Evolutionary conservation across 2,329 filamentous ascomycete species (phyloP).

Genomic region (Cladosporium sp.): DNA sequence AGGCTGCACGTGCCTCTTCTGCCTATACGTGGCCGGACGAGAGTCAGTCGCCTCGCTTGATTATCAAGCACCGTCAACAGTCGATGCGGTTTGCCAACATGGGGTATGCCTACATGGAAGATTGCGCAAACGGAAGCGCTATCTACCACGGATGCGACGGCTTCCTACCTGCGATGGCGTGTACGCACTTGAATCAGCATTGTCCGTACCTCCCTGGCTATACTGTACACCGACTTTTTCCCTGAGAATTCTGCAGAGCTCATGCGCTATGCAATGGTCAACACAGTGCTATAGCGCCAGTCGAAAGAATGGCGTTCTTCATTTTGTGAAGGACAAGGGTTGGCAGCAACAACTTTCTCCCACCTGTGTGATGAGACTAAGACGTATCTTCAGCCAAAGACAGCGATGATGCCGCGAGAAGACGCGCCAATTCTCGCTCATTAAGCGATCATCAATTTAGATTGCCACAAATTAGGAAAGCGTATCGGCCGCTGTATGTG

Average conservation of each 20-base stretch:
- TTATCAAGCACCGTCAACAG: conserved; percentile 4
- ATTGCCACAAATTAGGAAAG: conserved; percentile 1
- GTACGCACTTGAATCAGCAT: background rate
- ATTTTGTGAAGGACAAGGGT: too few species aligned
- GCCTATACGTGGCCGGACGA: background rate
- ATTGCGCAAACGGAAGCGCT: conserved; percentile 5
- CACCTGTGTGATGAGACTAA: too few species aligned
- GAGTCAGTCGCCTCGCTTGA: conserved; percentile 1
- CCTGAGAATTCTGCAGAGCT: too few species aligned
- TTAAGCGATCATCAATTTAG: background rate
- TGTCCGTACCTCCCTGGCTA: too few species aligned
- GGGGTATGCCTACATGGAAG: conserved; percentile 11
- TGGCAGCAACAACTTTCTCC: too few species aligned
- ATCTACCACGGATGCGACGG: background rate
- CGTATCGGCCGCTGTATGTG: background rate
- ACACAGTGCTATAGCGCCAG: too few species aligned
- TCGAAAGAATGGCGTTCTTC: too few species aligned
- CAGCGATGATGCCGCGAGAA: too few species aligned
- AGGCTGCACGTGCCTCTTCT: background rate
- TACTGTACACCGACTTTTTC: too few species aligned
- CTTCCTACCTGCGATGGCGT: background rate
- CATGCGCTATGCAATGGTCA: too few species aligned
- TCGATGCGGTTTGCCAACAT: background rate
- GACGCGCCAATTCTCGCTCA: too few species aligned
- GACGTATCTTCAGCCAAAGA: too few species aligned